Base-by-base conservation (phyloP, 2,329 filamentous ascomycete species). In the Proliferodiscus dingleyae region DNA sequence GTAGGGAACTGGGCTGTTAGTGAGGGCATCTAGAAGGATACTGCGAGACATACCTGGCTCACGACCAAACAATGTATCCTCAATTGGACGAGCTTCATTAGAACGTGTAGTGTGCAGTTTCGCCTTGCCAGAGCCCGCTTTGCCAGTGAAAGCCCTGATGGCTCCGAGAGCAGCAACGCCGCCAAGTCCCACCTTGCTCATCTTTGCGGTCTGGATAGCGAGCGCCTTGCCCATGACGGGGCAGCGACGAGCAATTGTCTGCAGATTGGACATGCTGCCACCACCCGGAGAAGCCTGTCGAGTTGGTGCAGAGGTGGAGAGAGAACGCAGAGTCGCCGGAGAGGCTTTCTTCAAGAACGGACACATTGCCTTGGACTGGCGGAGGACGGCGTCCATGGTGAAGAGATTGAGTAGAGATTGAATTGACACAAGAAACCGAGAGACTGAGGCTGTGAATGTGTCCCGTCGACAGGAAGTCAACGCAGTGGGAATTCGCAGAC, bases 161-260 rank as follows among this genome's bases (percentile, higher is more conserved):
- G 70, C 72, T 42, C 74, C 68, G 46, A 72, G 66, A 49, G 71
- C 67, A 42, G 69, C 69, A 45, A 66, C 62, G 45, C 61, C 65
- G 51, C 64, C 57, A 52, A 70, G 58, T 45, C 67, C 62, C 45
- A 68, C 54, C 47, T 67, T 69, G 42, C 73, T 69, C 40, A 72
- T 66, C 63, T 77, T 75, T 52, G 80, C 75, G 37, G 78, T 78
- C 75, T 96, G 91, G 30, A 96, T 84, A 51, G 89, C 87, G 66
- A 98, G 80, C 33, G 93, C 93, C 77, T 96, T 95, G 68, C 90
- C 91, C 93, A 98, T 98, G 68, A 98, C 85, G 48, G 93, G 93
- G 78, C 93, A 98, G 68, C 91, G 89, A 64, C 89, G 85, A 61
- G 89, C 93, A 63, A 95, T 82, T 58, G 93, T 81, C 74, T 97